These are phyloP conservation scores for Penicillium polonicum DNA, from an alignment of 2,329 filamentous ascomycete genomes.

Conservation along the genomic window DNA sequence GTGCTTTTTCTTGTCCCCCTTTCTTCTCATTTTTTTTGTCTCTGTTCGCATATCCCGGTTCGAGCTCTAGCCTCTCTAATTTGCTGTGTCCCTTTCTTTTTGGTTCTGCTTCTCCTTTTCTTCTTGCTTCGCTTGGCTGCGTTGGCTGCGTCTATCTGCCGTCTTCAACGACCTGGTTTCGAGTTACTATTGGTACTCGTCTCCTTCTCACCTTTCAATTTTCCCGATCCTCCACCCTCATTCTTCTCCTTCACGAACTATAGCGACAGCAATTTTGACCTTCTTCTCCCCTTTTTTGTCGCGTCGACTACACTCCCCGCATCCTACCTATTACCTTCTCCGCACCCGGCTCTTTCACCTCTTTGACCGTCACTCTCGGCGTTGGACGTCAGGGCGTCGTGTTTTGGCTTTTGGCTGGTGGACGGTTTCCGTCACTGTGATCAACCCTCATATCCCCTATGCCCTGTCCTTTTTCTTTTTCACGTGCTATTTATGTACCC, in stretches of 20 bases:
- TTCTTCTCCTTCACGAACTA: slow-evolving; percentile 20
- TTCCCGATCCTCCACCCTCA: slow-evolving; percentile 1
- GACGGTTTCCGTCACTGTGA: slow-evolving; percentile 21
- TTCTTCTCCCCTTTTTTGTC: slow-evolving; percentile 14
- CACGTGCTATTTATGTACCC: slow-evolving; percentile 3
- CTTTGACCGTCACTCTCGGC: slow-evolving; percentile 38
- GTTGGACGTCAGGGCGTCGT: slow-evolving; percentile 42
- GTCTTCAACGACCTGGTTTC: slow-evolving; percentile 7
- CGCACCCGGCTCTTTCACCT: slow-evolving; percentile 27
- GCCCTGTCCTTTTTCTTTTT: slow-evolving; percentile 13
- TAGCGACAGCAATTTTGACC: slow-evolving; percentile 18
- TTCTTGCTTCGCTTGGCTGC: slow-evolving; percentile 18
- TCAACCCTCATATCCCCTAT: slow-evolving; percentile 30
- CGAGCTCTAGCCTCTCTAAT: slow-evolving; percentile 3
- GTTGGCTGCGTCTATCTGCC: slow-evolving; percentile 15
- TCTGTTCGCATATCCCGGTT: slow-evolving; percentile 6
- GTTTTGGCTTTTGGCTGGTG: slow-evolving; percentile 32
- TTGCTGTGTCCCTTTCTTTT: background rate
- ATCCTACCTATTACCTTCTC: slow-evolving; percentile 12
- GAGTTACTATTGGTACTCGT: slow-evolving; percentile 2
- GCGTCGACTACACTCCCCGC: background rate
- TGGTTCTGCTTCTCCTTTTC: slow-evolving; percentile 8
- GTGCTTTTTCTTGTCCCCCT: slow-evolving; percentile 1
- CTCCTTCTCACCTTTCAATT: slow-evolving; percentile 2
- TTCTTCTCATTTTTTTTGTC: slow-evolving; percentile 1